Conservation (phyloP, 2,329 filamentous ascomycete species). For the Cladophialophora bantiana region DNA sequence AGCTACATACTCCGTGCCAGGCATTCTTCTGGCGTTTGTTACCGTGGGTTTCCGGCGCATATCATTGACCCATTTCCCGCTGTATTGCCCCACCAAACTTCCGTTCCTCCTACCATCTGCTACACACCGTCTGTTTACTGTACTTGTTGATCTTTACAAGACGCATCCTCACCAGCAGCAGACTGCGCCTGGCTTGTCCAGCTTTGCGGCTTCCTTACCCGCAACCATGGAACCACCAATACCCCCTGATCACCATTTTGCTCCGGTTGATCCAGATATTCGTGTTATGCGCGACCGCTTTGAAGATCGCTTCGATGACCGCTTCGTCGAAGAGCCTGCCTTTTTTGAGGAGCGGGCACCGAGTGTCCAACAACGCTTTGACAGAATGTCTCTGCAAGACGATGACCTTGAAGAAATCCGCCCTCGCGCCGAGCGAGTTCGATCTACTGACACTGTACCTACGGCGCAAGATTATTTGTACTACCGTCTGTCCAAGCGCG, state of each 20-base stretch:
- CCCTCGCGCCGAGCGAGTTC: constrained; percentile 22
- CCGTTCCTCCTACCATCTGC: constrained; percentile 14
- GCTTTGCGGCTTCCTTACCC: constrained; percentile 13
- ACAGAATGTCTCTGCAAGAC: constrained; percentile 30
- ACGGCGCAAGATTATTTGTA: constrained; percentile 32
- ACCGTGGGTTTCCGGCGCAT: constrained; percentile 6
- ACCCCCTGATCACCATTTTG: constrained; percentile 31
- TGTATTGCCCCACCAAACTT: constrained; percentile 27
- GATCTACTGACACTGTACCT: constrained; percentile 17
- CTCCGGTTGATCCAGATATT: constrained; percentile 24
- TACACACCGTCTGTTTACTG: constrained; percentile 7
- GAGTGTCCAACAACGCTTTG: constrained; percentile 30
- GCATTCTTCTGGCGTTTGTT: constrained; percentile 1
- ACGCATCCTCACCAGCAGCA: constrained; percentile 31
- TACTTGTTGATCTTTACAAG: constrained; percentile 12
- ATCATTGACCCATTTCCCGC: constrained; percentile 16
- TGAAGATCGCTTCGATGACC: constrained; percentile 17
- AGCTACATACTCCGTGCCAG: neutral
- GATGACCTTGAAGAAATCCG: constrained; percentile 24
- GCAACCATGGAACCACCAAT: constrained; percentile 32
- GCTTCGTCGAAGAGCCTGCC: constrained; percentile 16
- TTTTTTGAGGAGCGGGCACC: constrained; percentile 33
- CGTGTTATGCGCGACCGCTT: constrained; percentile 17
- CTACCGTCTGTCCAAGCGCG: constrained; percentile 31
- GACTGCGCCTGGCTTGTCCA: constrained; percentile 32